Evolutionary conservation across 176 grass and related monocot species (phyloP), one percentile per base, ranked within the genome.

Genomic region (Eleusine coracana): DNA sequence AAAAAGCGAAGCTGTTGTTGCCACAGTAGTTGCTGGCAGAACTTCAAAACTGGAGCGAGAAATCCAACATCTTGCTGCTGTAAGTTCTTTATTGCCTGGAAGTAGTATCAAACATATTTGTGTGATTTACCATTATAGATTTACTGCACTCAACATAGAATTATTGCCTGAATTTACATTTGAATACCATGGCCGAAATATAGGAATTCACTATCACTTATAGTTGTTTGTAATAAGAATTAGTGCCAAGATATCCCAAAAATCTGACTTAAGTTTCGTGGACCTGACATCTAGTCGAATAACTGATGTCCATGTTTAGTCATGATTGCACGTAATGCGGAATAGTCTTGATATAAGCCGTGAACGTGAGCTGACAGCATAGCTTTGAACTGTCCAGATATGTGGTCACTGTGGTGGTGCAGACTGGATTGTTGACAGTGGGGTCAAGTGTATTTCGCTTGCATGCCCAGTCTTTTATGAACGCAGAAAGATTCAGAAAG

Each of bases 401-500:
- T 95, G 95, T 66, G 81, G 88, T 44, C 92, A 98, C 60, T 98
- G 96, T 31, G 90, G 96, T 1, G 92, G 96, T 3, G 84, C 83
- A 25, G 90, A 93, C 73, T 95, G 88, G 90, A 84, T 89, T 70
- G 61, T 94, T 40, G 96, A 91, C 65, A 95, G 79, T 80, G 88
- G 90, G 3, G 76, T 98, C 14, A 94, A 88, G 42, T 98, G 96
- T 61, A 82, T 86, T 85, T 98, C 96, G 2, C 92, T 98, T 40
- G 89, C 96, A 73, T 98, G 96, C 70, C 82, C 96, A 20, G 87
- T 95, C 39, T 95, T 98, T 51, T 98, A 89, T 76, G 96, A 95
- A 91, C 90, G 92, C 37, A 73, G 80, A 72, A 98, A 98, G 63
- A 60, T 98, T 62, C 92, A 90, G 46, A 91, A 71, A 77, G 92